Base-by-base conservation (phyloP, 495 filamentous ascomycete species). In the Hypoxylon fragiforme region DNA sequence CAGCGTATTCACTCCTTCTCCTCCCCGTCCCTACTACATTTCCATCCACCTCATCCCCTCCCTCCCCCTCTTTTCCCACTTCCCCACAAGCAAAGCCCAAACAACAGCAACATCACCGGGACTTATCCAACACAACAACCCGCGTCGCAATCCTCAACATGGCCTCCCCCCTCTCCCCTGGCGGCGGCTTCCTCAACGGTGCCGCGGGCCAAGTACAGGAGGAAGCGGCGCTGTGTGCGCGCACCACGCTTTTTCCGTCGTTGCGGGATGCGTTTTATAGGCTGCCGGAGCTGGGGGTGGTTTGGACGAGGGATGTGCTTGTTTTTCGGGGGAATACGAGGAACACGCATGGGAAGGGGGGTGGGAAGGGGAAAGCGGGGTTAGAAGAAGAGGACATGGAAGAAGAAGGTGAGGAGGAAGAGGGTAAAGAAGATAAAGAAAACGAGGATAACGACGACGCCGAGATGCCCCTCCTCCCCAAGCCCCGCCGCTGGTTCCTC, bases 161-260 rank as follows among this genome's bases (percentile, higher is more conserved):
- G 72, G 85, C 84, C 13, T 87, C 81, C 8, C 78, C 79, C 0
- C 44, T 72, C 1, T 66, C 60, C 0, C 64, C 77, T 0, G 86
- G 84, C 12, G 85, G 86, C 12, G 83, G 82, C 8, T 84, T 83
- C 62, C 63, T 79, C 0, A 68, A 69, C 15, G 85, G 85, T 14
- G 69, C 80, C 1, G 67, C 74, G 2, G 80, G 83, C 1, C 85
- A 88, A 60, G 87, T 89, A 68, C 85, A 88, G 60, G 87, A 89
- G 68, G 86, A 88, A 2, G 39, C 30, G 65, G 77, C 78, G 8
- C 69, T 89, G 13, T 89, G 83, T 62, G 76, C 79, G 52, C 82
- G 84, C 31, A 83, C 80, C 37, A 87, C 82, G 7, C 77, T 90
- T 0, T 77, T 71, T 18, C 72, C 74, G 1, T 76, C 78, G 0